These are phyloP conservation scores for Petunia secreta DNA, from an alignment of 257 asterid genomes.

Conservation along the genomic window DNA sequence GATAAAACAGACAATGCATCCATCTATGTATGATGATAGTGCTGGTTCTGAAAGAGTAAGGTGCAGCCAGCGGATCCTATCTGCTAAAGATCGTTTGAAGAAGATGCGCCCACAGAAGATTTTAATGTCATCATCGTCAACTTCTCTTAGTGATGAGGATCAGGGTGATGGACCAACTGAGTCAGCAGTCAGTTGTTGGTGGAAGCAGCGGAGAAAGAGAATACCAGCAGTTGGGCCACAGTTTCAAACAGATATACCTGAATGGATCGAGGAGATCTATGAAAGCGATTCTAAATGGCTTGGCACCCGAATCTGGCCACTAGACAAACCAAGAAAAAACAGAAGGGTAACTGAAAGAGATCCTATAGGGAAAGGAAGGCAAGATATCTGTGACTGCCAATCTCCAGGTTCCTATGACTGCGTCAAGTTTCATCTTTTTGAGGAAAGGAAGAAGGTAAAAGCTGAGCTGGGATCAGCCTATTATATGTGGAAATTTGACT, in stretches of 20 bases:
- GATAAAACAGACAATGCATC: constrained; percentile 90
- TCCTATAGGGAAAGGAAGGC: constrained; percentile 52
- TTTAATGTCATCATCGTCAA: constrained; percentile 44
- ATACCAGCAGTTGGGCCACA: constrained; percentile 47
- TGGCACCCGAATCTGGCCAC: constrained; percentile 50
- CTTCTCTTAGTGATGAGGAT: constrained; percentile 37
- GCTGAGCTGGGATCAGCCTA: constrained; percentile 48
- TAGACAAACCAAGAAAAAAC: constrained; percentile 28
- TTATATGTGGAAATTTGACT: constrained; percentile 38
- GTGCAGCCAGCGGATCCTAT: constrained; percentile 68
- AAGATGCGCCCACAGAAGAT: constrained; percentile 31
- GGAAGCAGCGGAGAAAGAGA: constrained; percentile 35
- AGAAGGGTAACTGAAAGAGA: constrained; percentile 44
- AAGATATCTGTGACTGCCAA: constrained; percentile 46
- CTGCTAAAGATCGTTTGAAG: constrained; percentile 54
- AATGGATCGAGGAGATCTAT: constrained; percentile 38
- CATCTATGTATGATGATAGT: constrained; percentile 70
- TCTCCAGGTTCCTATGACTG: constrained; percentile 45
- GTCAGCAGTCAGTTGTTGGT: constrained; percentile 32
- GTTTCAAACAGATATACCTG: constrained; percentile 55
- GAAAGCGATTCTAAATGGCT: constrained; percentile 57
- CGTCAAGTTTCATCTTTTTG: constrained; percentile 41
- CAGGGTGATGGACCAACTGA: constrained; percentile 29
- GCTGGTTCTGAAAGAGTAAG: constrained; percentile 54
- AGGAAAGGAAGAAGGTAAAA: constrained; percentile 39